A percentile compares a stretch with the other conserved stretches of the same genome.
Evolutionary conservation across 208 protist species (phyloP).

Genomic region (Trypanosoma congolense): DNA sequence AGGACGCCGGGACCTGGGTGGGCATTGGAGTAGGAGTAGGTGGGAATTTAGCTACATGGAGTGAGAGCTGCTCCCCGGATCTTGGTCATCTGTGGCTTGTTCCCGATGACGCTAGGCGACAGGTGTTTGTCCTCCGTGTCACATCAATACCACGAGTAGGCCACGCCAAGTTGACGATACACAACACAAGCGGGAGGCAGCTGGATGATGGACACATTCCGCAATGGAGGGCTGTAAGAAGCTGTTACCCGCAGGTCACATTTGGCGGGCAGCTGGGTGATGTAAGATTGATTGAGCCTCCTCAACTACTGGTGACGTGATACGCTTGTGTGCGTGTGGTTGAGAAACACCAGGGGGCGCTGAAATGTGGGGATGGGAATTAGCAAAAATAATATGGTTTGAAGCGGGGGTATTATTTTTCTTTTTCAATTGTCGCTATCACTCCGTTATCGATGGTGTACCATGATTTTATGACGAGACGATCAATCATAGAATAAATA

Average conservation of each 20-base stretch:
- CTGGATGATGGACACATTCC: constrained; percentile 74
- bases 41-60: constrained; percentile 48
- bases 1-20: constrained; percentile 82
- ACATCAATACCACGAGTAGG: constrained; percentile 37
- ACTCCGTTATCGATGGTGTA: no score
- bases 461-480: no score
- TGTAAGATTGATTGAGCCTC: constrained; percentile 56
- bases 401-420: no score
- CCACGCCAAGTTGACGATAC: constrained; percentile 72
- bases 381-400: no score
- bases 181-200: constrained; percentile 57
- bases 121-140: constrained; percentile 52
- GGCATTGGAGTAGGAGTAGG: constrained; percentile 84
- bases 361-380: background rate
- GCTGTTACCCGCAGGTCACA: constrained; percentile 78
- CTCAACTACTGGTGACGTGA: constrained; percentile 26
- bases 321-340: background rate
- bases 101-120: constrained; percentile 24
- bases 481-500: no score
- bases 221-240: constrained; percentile 67
- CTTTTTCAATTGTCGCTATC: no score
- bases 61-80: constrained; percentile 48
- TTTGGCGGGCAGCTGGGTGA: constrained; percentile 74
- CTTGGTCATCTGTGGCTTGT: constrained; percentile 83
- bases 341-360: background rate